Conservation (phyloP, 768 basidiomycete genomes). For the Dacryopinax spathularia region DNA sequence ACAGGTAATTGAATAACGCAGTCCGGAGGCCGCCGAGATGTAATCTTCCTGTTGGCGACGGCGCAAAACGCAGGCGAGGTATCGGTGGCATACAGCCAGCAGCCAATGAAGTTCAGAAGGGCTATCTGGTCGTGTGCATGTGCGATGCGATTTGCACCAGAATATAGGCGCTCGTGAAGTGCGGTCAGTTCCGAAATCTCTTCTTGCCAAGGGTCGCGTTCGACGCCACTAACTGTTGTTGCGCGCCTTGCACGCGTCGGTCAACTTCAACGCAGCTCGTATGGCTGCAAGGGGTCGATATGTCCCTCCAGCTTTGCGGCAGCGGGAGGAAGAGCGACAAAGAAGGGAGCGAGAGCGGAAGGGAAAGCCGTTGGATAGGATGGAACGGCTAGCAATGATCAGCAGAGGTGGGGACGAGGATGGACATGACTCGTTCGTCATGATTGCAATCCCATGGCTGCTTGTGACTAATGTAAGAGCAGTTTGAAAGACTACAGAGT, state of each 20-base stretch:
- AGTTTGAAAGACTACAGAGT: not conserved
- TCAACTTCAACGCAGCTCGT: not conserved
- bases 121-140: not conserved
- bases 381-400: conserved; percentile 1
- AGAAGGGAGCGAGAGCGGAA: not conserved
- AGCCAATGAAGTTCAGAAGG: not conserved
- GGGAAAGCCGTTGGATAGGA: not conserved
- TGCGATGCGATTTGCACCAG: too few relatives aligned
- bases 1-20: conserved; percentile 82
- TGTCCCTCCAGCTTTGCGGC: not conserved
- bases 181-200: too few relatives aligned
- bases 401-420: not conserved
- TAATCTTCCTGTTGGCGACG: conserved; percentile 86
- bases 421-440: not conserved
- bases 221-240: not conserved
- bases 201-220: not conserved
- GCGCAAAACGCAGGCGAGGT: conserved; percentile 73
- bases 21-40: conserved; percentile 93
- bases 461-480: too few relatives aligned
- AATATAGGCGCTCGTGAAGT: too few relatives aligned
- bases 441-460: too few relatives aligned
- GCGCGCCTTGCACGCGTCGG: not conserved
- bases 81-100: not conserved
- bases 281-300: not conserved
- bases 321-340: not conserved